phyloP scores from a whole-genome alignment of 2,329 filamentous ascomycete genomes.

The Bipolaris bicolor region DNA sequence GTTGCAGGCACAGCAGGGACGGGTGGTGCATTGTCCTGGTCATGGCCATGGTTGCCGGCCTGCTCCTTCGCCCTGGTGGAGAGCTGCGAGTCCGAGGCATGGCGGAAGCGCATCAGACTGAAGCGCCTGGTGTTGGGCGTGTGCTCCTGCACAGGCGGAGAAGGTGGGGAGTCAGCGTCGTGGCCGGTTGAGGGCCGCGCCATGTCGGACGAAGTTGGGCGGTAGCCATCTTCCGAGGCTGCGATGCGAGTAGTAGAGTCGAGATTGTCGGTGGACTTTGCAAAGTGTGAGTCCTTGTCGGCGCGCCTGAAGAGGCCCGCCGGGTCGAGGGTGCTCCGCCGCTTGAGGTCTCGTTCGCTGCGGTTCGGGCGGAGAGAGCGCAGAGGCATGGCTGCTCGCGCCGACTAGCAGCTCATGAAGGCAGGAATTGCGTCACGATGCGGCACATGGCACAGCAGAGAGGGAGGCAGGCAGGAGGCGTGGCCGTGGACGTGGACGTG shows the following conservation, averaged over 20 bases:
- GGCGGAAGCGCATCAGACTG: conserved; percentile 80
- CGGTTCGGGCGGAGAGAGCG: conserved; percentile 46
- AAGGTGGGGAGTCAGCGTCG: conserved; percentile 29
- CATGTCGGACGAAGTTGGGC: conserved; percentile 36
- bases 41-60: conserved; percentile 45
- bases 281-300: conserved; percentile 34
- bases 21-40: conserved; percentile 42
- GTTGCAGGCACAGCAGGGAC: conserved; percentile 50
- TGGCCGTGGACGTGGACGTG: not conserved
- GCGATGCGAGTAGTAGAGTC: conserved; percentile 31
- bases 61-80: conserved; percentile 76
- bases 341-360: conserved; percentile 52
- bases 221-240: conserved; percentile 45
- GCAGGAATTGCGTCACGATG: conserved; percentile 34
- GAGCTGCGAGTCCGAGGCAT: conserved; percentile 91
- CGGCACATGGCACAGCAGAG: conserved; percentile 43
- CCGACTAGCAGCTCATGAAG: conserved; percentile 45
- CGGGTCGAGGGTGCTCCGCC: conserved; percentile 54
- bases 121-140: conserved; percentile 59
- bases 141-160: conserved; percentile 44
- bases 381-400: conserved; percentile 49
- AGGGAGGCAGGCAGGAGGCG: conserved; percentile 9
- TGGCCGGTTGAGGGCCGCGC: conserved; percentile 25
- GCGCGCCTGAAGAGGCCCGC: conserved; percentile 45
- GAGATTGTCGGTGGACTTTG: conserved; percentile 37